Base-by-base conservation (phyloP, 352 stramenopile species). In the Phytophthora fragariaefolia region DNA sequence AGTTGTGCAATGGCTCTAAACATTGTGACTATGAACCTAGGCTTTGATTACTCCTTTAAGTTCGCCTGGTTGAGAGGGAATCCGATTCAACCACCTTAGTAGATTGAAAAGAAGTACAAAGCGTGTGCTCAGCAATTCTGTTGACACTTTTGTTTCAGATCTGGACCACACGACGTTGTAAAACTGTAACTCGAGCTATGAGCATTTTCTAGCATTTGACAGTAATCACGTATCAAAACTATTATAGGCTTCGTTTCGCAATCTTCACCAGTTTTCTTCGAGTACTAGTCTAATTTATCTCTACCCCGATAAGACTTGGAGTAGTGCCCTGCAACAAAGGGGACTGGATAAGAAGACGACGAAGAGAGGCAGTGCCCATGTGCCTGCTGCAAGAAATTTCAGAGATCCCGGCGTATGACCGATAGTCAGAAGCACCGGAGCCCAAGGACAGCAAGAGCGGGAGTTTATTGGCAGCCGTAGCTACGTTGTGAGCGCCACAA, bases 11-110 rank as follows among this genome's bases (percentile, higher is more conserved):
- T 9, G 18, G 18, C 9, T 8, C 43, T 30, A 8, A 50, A n/a
- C 22, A 3, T 50, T 28, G 43, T 18, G 8, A 4, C 17, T 24
- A 13, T n/a, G 22, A 18, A 12, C 12, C 3, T 28, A 50, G 43
- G 43, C 2, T 50, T 50, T 10, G 43, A 50, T 22, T 50, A 50
- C 22, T 30, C n/a, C 9, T 50, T 50, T n/a, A 27, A 50, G 40
- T 75, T 75, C 50, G 26, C 10, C 3, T 78, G 61, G 71, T 45
- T 73, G 15, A 47, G 18, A 47, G 48, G n/a, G 13, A 15, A 23
- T 53, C 6, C 48, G 8, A 54, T 1, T 4, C n/a, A 27, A n/a
- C 46, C 36, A 20, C 36, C 28, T 34, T 49, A 23, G 42, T 28
- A 49, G 20, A 27, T 12, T 28, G 43, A 24, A 49, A 15, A 20